Conservation (phyloP, 768 basidiomycete genomes). For the Boletus pseudo-olivaceus region DNA sequence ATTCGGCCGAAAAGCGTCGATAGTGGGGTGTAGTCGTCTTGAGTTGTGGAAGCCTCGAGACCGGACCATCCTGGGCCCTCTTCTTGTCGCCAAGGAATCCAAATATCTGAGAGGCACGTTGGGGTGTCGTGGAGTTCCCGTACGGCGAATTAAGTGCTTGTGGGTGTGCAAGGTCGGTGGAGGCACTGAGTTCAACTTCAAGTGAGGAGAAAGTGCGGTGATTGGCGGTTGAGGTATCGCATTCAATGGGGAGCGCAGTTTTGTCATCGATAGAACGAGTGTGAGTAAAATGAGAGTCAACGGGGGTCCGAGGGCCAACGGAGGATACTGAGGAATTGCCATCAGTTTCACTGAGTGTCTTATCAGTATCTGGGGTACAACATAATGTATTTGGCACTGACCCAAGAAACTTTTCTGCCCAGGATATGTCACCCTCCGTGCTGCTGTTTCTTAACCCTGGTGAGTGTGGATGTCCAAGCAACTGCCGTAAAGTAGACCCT, state of each 20-base stretch:
- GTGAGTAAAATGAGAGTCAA: constrained; percentile 37
- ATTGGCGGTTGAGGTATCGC: constrained; percentile 39
- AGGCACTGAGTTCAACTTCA: constrained; percentile 67
- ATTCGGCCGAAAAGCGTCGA: constrained; percentile 25
- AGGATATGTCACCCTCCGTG: constrained; percentile 74
- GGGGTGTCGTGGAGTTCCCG: constrained; percentile 49
- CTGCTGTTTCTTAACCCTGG: constrained; percentile 32
- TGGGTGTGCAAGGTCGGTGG: constrained; percentile 36
- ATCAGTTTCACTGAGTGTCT: constrained; percentile 41
- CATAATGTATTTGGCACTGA: constrained; percentile 30
- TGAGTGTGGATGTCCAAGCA: constrained; percentile 54
- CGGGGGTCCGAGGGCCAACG: constrained; percentile 53
- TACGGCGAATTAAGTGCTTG: constrained; percentile 30
- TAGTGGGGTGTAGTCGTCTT: constrained; percentile 20
- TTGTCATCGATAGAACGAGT: constrained; percentile 36
- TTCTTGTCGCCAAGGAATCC: constrained; percentile 58
- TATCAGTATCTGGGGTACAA: constrained; percentile 8
- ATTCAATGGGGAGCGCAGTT: constrained; percentile 42
- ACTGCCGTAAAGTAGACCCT: constrained; percentile 71
- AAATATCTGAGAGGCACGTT: constrained; percentile 73
- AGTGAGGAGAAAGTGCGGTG: constrained; percentile 59
- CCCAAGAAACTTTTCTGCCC: constrained; percentile 77
- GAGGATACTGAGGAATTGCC: constrained; percentile 43
- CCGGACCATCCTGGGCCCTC: constrained; percentile 35
- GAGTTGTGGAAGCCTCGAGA: constrained; percentile 31